Percentiles rank a stretch among this genome's conserved stretches.
phyloP scores from a whole-genome alignment of 345 rosid species.

The Acer yangbiense region DNA sequence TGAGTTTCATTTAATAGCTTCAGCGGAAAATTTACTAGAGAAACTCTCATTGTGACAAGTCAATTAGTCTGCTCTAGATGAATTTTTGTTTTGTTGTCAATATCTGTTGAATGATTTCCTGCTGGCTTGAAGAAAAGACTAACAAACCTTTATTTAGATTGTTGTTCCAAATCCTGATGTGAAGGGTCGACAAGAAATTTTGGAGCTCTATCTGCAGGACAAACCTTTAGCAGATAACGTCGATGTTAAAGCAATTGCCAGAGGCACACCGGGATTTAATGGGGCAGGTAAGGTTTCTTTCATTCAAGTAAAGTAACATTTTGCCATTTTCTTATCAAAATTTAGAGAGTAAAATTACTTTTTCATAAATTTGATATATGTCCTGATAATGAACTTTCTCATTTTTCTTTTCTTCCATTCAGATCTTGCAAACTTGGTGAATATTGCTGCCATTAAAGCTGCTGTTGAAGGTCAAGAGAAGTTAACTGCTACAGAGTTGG shows the following conservation, averaged over 20 bases:
- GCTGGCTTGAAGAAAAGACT: constrained; percentile 23
- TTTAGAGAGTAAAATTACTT: not conserved
- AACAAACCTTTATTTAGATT: constrained; percentile 56
- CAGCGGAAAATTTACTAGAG: not conserved
- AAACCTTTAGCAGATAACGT: constrained; percentile 88
- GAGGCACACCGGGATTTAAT: constrained; percentile 99
- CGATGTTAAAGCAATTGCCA: constrained; percentile 90
- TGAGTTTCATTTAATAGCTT: not conserved
- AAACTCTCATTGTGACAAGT: not conserved
- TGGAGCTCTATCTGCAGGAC: constrained; percentile 92
- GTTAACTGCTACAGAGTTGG: constrained; percentile 70
- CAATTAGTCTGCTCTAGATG: not conserved
- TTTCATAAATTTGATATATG: not conserved
- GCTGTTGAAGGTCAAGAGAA: constrained; percentile 96
- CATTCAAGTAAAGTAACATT: constrained; percentile 8
- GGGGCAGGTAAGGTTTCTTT: constrained; percentile 75
- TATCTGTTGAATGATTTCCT: constrained; percentile 11
- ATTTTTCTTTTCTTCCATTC: constrained; percentile 20
- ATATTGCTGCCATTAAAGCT: constrained; percentile 98
- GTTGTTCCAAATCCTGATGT: constrained; percentile 95
- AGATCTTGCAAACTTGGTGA: constrained; percentile 98
- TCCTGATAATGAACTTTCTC: constrained; percentile 4
- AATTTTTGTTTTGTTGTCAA: not conserved
- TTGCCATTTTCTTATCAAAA: not conserved
- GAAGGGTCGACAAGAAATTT: constrained; percentile 93